These are phyloP conservation scores for Fragaria vesca DNA, from an alignment of 306 rosid species.

Conservation along the genomic window DNA sequence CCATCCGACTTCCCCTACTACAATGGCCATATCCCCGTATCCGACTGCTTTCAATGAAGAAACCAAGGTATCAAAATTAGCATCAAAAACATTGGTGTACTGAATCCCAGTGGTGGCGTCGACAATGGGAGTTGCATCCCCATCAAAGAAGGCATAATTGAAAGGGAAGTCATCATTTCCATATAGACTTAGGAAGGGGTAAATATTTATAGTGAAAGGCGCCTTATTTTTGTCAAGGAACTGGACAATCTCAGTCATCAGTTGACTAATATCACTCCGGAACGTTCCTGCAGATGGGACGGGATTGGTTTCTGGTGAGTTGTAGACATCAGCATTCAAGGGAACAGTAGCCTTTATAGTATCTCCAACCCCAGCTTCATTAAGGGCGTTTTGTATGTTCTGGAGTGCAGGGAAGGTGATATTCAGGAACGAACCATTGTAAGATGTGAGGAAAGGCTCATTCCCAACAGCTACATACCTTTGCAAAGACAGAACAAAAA, in stretches of 20 bases:
- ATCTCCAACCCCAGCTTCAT: conserved; percentile 77
- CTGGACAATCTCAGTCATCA: conserved; percentile 80
- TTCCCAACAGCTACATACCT: conserved; percentile 98
- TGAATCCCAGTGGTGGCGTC: conserved; percentile 53
- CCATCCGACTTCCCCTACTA: conserved; percentile 99
- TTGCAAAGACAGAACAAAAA: conserved; percentile 17
- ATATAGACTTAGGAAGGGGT: conserved; percentile 92
- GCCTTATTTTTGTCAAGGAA: conserved; percentile 70
- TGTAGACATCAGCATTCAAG: conserved; percentile 87
- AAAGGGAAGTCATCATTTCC: conserved; percentile 82
- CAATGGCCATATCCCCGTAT: conserved; percentile 55
- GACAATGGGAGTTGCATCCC: conserved; percentile 53
- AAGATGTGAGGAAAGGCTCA: conserved; percentile 88
- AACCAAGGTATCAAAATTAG: conserved; percentile 89
- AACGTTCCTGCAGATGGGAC: conserved; percentile 88
- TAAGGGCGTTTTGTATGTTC: conserved; percentile 92
- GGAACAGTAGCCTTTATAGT: conserved; percentile 87
- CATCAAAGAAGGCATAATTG: conserved; percentile 91
- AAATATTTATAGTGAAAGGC: conserved; percentile 87
- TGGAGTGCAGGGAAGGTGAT: conserved; percentile 83
- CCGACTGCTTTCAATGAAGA: conserved; percentile 73
- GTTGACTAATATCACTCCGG: conserved; percentile 60
- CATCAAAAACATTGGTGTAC: conserved; percentile 88
- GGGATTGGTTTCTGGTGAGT: conserved; percentile 55
- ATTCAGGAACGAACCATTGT: conserved; percentile 84